These are phyloP conservation scores for Typha latifolia DNA, from an alignment of 176 grass and related monocot genomes.

Conservation along the genomic window DNA sequence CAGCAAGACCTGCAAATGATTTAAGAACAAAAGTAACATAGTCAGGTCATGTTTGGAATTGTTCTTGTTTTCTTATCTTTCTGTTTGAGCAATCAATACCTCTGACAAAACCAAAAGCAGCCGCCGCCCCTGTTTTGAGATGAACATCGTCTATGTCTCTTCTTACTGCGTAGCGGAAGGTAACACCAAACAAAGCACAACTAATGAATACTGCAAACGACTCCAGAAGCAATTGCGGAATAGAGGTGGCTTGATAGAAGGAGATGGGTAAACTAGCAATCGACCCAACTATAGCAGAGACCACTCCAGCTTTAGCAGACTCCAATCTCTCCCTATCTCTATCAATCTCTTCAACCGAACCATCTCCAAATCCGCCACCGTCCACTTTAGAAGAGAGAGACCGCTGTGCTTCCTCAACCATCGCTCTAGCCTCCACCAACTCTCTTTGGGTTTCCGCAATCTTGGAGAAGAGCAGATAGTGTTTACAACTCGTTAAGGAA, in stretches of 20 bases:
- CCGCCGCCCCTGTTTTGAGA: conserved; percentile 60
- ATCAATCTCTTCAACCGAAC: conserved; percentile 28
- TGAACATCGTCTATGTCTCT: conserved; percentile 75
- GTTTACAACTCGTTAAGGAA: not conserved
- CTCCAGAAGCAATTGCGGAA: conserved; percentile 41
- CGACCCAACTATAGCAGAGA: conserved; percentile 59
- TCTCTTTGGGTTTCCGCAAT: conserved; percentile 76
- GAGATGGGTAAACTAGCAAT: conserved; percentile 72
- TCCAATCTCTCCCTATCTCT: conserved; percentile 59
- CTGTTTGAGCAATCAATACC: conserved; percentile 16
- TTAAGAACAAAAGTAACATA: too few relatives aligned
- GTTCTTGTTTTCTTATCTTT: too few relatives aligned
- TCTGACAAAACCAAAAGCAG: conserved; percentile 69
- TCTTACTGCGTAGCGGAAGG: conserved; percentile 70
- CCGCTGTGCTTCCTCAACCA: conserved; percentile 68
- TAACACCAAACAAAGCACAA: conserved; percentile 73
- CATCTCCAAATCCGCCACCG: conserved; percentile 27
- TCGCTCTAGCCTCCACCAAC: conserved; percentile 60
- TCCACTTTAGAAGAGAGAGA: conserved; percentile 43
- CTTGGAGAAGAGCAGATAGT: conserved; percentile 18
- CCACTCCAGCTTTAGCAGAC: conserved; percentile 56
- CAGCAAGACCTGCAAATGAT: conserved; percentile 58
- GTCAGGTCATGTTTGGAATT: too few relatives aligned
- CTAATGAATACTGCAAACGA: conserved; percentile 47
- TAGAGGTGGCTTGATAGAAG: conserved; percentile 51